Evolutionary conservation across 1,139 yeast genomes (phyloP).

Genomic region (Taphrina betulina): DNA sequence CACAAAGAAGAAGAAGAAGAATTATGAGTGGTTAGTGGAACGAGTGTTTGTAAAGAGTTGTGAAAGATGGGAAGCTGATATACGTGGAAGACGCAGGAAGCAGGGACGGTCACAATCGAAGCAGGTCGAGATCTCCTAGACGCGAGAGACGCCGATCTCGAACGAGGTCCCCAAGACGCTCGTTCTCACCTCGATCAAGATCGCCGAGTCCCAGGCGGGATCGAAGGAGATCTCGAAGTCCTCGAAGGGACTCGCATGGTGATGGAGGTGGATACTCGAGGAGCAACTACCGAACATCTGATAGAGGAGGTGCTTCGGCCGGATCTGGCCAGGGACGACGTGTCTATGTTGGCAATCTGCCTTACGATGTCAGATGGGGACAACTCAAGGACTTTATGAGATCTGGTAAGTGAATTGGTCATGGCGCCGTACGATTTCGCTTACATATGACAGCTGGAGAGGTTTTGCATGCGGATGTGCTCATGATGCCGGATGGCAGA

Average conservation of each 20-base stretch:
- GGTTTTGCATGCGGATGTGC: conserved; percentile 82
- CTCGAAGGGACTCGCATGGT: conserved; percentile 16
- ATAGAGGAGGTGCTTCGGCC: conserved; percentile 4
- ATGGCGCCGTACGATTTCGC: background rate
- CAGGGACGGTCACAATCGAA: background rate
- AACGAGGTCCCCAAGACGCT: conserved; percentile 25
- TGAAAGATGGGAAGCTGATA: conserved; percentile 20
- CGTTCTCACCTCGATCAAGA: conserved; percentile 22
- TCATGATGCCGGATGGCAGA: conserved; percentile 77
- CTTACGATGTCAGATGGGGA: conserved; percentile 62
- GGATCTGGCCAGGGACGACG: conserved; percentile 44
- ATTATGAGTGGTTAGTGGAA: conserved; percentile 25
- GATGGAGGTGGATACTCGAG: background rate
- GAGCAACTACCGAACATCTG: conserved; percentile 2
- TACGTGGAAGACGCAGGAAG: conserved; percentile 16
- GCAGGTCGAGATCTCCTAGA: conserved; percentile 14
- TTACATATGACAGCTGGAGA: conserved; percentile 53
- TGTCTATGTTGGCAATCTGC: conserved; percentile 59
- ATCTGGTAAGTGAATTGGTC: conserved; percentile 44
- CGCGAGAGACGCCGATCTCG: conserved; percentile 22
- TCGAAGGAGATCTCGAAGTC: conserved; percentile 22
- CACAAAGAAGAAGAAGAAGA: too few relatives aligned
- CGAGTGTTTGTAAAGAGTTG: background rate
- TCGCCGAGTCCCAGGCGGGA: conserved; percentile 25
- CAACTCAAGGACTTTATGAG: conserved; percentile 64